These are phyloP conservation scores for Trichoderma breve DNA, from an alignment of 2,329 filamentous ascomycete genomes.

Conservation along the genomic window DNA sequence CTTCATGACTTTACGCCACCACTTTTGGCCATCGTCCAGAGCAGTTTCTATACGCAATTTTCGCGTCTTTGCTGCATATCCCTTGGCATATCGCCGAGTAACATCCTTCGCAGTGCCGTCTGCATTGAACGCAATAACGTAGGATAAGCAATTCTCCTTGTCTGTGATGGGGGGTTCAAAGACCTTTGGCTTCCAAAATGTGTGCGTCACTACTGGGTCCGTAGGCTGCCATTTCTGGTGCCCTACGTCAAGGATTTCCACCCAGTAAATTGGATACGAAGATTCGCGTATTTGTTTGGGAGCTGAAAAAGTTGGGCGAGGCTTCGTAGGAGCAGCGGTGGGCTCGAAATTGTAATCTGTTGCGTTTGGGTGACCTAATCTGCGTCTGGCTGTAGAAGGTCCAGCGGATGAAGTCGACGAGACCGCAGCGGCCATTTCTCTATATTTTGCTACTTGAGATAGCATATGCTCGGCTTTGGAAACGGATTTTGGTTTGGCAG, in stretches of 20 bases:
- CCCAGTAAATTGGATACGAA: conserved; percentile 84
- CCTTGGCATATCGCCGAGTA: conserved; percentile 81
- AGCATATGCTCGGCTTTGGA: conserved; percentile 34
- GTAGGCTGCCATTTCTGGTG: conserved; percentile 90
- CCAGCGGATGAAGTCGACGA: conserved; percentile 30
- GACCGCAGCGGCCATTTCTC: conserved; percentile 39
- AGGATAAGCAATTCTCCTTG: conserved; percentile 71
- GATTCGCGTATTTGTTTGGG: conserved; percentile 62
- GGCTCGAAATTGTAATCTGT: conserved; percentile 51
- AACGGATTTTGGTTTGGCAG: conserved; percentile 30
- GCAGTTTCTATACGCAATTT: conserved; percentile 71
- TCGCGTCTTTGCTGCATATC: conserved; percentile 86
- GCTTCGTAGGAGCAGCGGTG: conserved; percentile 35
- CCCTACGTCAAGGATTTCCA: conserved; percentile 82
- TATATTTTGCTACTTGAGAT: conserved; percentile 26
- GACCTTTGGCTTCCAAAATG: conserved; percentile 67
- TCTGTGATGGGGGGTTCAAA: conserved; percentile 84
- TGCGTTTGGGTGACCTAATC: conserved; percentile 55
- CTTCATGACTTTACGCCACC: conserved; percentile 54
- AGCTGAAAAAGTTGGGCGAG: conserved; percentile 33
- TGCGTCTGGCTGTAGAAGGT: conserved; percentile 42
- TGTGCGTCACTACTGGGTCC: conserved; percentile 79
- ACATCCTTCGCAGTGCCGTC: conserved; percentile 80
- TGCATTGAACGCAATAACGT: conserved; percentile 81
- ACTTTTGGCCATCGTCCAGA: conserved; percentile 47